Evolutionary conservation across 805 yeast species (phyloP).

Genomic region (Cyberlindnera misumaiensis): DNA sequence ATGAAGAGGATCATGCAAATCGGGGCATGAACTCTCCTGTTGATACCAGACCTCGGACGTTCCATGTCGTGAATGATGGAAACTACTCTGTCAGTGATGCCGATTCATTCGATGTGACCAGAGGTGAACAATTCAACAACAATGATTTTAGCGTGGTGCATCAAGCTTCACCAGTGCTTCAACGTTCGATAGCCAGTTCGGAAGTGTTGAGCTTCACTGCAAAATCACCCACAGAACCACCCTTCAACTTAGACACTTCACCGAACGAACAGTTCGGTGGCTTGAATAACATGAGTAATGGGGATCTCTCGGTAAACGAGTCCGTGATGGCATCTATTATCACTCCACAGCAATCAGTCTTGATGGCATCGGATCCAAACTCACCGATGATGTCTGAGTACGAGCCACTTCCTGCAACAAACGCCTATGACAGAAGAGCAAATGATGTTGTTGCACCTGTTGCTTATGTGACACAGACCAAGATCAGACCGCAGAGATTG

Average conservation of each 20-base stretch:
- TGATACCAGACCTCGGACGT: slow-evolving; percentile 9
- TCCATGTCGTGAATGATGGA: slow-evolving; percentile 25
- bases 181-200: slow-evolving; percentile 12
- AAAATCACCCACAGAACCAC: slow-evolving; percentile 26
- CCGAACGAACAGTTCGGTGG: slow-evolving; percentile 4
- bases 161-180: slow-evolving; percentile 5
- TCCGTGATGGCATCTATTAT: not conserved
- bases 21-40: not conserved
- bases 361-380: slow-evolving; percentile 1
- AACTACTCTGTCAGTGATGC: slow-evolving; percentile 16
- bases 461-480: slow-evolving; percentile 13
- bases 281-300: slow-evolving; percentile 5
- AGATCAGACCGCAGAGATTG: slow-evolving; percentile 26
- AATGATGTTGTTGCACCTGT: slow-evolving; percentile 28
- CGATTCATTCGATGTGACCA: slow-evolving; percentile 10
- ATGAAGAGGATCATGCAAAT: slow-evolving; percentile 1
- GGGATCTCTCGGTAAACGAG: not conserved
- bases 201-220: slow-evolving; percentile 29
- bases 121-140: slow-evolving; percentile 4
- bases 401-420: slow-evolving; percentile 1
- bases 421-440: slow-evolving; percentile 33
- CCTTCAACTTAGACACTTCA: slow-evolving; percentile 18
- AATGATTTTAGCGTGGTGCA: slow-evolving; percentile 13
- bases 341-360: slow-evolving; percentile 6
- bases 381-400: slow-evolving; percentile 2